phyloP scores from a whole-genome alignment of 257 asterid genomes.

The Nicotiana knightiana region DNA sequence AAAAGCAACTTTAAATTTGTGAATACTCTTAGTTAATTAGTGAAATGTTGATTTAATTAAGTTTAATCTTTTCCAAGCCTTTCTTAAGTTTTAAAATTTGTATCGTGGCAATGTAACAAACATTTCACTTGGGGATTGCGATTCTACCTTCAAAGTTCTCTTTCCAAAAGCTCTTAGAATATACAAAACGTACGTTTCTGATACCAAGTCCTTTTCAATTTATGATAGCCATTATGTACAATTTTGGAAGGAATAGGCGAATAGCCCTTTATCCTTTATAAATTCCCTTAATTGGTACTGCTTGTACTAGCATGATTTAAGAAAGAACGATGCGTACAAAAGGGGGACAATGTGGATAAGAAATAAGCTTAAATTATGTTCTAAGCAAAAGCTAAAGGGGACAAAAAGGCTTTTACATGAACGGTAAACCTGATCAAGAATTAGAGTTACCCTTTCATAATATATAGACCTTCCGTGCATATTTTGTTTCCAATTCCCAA shows the following conservation, averaged over 20 bases:
- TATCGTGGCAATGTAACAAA: neutral
- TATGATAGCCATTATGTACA: neutral
- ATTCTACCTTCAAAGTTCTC: neutral
- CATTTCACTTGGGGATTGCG: neutral
- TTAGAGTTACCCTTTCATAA: neutral
- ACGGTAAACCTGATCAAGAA: neutral
- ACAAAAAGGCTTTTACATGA: neutral
- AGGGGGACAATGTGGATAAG: neutral
- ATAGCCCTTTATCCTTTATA: neutral
- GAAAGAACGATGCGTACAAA: neutral
- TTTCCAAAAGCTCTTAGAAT: neutral
- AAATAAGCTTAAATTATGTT: neutral
- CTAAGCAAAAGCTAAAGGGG: neutral
- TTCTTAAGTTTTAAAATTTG: neutral
- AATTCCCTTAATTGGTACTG: conserved; percentile 6
- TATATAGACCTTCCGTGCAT: neutral
- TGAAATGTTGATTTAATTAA: neutral
- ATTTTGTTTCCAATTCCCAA: neutral
- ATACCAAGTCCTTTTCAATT: conserved; percentile 1
- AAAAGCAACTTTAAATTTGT: neutral
- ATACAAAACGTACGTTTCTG: neutral
- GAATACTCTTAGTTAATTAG: neutral
- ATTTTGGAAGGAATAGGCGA: neutral
- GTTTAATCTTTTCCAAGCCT: neutral
- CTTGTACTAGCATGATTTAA: neutral